These are phyloP conservation scores for Xylaria sp. DNA, from an alignment of 2,329 filamentous ascomycete genomes.

Conservation along the genomic window DNA sequence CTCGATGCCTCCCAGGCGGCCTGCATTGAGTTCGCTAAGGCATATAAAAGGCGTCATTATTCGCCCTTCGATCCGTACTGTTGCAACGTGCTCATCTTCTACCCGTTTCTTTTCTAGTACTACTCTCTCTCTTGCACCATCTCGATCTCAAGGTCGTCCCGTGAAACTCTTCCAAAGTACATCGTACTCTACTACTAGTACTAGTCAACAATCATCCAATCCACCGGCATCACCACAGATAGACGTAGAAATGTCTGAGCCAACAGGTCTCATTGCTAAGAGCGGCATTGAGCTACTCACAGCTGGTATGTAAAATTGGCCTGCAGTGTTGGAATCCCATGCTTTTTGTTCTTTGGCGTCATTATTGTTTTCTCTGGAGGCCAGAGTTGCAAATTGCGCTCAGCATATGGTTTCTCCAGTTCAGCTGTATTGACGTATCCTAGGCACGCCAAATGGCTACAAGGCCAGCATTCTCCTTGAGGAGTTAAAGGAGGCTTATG, in stretches of 20 bases:
- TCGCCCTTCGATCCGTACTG: conserved; percentile 27
- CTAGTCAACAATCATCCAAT: conserved; percentile 1
- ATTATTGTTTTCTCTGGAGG: conserved; percentile 7
- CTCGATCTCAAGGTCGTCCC: not conserved
- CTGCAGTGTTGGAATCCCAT: not conserved
- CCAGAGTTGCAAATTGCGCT: not conserved
- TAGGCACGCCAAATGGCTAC: conserved; percentile 64
- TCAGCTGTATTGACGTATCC: conserved; percentile 10
- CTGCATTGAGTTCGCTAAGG: conserved; percentile 30
- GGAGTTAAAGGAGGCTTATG: conserved; percentile 74
- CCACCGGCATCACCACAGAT: conserved; percentile 16
- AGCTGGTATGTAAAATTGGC: conserved; percentile 51
- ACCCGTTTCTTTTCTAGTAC: not conserved
- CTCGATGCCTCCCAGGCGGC: conserved; percentile 34
- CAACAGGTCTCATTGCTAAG: conserved; percentile 69
- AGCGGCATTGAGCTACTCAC: conserved; percentile 74
- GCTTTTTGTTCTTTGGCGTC: not conserved
- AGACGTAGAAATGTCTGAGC: conserved; percentile 52
- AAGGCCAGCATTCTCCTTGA: conserved; percentile 72
- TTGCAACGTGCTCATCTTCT: conserved; percentile 5
- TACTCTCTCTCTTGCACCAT: not conserved
- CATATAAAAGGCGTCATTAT: conserved; percentile 42
- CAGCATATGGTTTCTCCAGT: not conserved
- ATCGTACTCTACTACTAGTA: conserved; percentile 36
- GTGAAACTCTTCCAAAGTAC: conserved; percentile 19